phyloP scores from a whole-genome alignment of 2,329 filamentous ascomycete species.

The Lomentospora prolificans region DNA sequence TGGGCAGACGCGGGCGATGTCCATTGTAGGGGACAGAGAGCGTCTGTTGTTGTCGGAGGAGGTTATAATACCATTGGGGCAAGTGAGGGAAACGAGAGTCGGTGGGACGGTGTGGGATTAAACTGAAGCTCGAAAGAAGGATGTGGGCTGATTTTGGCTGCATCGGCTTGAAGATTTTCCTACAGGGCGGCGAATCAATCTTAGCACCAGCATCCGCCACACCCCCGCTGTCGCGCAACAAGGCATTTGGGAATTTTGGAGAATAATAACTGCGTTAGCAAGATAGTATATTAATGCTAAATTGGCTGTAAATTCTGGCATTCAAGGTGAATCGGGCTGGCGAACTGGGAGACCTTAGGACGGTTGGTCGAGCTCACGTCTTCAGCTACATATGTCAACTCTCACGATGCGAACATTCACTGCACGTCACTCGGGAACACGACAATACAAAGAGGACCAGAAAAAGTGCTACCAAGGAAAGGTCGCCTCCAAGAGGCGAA shows the following conservation, averaged over 20 bases:
- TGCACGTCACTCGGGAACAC: background rate
- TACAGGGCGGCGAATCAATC: background rate
- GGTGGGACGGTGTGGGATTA: background rate
- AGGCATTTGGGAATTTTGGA: too few species aligned
- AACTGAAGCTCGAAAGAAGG: background rate
- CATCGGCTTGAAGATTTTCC: background rate
- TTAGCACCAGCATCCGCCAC: too few species aligned
- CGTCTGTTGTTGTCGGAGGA: background rate
- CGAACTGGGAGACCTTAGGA: too few species aligned
- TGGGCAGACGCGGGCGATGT: slow-evolving; percentile 1
- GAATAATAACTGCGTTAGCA: too few species aligned
- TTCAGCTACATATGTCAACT: too few species aligned
- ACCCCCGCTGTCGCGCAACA: too few species aligned
- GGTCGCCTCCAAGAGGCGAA: background rate
- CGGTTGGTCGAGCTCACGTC: too few species aligned
- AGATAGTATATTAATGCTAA: too few species aligned
- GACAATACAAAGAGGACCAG: background rate
- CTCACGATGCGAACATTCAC: background rate
- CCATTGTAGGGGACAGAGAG: background rate
- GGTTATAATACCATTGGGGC: background rate
- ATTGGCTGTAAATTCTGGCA: too few species aligned
- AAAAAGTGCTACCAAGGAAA: slow-evolving; percentile 1
- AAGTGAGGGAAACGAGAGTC: background rate
- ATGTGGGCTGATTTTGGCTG: background rate
- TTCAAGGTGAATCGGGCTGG: too few species aligned